These are phyloP conservation scores for Periconia sp. DNA, from an alignment of 2,329 filamentous ascomycete species.

Conservation along the genomic window DNA sequence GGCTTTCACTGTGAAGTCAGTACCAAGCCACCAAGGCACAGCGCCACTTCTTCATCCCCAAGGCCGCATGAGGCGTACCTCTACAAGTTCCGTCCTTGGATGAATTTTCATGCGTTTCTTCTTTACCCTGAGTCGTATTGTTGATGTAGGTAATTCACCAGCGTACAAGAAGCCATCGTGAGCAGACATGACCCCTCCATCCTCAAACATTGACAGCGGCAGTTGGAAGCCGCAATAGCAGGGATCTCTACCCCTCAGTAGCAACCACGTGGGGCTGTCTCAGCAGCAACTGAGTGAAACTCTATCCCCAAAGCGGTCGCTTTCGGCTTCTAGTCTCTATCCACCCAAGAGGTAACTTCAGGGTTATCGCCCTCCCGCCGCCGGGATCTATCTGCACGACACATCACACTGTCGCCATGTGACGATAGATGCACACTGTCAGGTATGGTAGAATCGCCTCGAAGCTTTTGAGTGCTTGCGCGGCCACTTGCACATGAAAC, in stretches of 20 bases:
- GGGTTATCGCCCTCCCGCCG: too few species aligned
- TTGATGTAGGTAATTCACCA: not conserved
- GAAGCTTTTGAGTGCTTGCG: too few species aligned
- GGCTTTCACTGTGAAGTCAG: too few species aligned
- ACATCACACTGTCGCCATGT: too few species aligned
- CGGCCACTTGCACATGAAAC: too few species aligned
- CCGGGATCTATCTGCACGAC: too few species aligned
- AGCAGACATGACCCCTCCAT: not conserved
- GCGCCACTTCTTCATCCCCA: not conserved
- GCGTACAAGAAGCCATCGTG: not conserved
- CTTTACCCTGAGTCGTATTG: too few species aligned
- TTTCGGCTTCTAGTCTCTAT: not conserved
- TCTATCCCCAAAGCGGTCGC: not conserved
- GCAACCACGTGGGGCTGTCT: not conserved
- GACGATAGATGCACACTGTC: too few species aligned
- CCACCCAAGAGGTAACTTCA: too few species aligned
- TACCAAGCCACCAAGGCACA: not conserved
- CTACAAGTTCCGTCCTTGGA: not conserved
- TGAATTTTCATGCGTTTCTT: not conserved
- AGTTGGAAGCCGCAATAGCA: not conserved
- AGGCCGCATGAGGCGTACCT: not conserved
- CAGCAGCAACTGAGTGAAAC: not conserved
- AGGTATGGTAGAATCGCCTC: too few species aligned
- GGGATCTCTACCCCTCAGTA: not conserved
- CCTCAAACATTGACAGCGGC: slow-evolving; percentile 3